A percentile compares a stretch with the other conserved stretches of the same genome.
These are phyloP conservation scores for Populus alba DNA, from an alignment of 345 rosid species.

Conservation along the genomic window DNA sequence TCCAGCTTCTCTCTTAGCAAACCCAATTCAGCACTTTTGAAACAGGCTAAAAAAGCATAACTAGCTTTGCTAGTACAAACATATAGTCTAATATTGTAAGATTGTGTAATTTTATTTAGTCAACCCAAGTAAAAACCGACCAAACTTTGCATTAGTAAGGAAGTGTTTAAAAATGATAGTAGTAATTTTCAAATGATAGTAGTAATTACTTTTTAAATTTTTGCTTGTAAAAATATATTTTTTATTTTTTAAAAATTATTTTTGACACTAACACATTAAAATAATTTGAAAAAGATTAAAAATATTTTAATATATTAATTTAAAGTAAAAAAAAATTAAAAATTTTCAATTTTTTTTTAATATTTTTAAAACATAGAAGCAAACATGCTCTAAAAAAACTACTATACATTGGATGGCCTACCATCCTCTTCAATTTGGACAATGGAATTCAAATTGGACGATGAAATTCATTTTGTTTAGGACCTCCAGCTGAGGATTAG, in stretches of 20 bases:
- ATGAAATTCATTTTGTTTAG: not conserved
- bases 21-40: slow-evolving; percentile 9
- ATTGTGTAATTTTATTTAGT: not conserved
- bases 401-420: not conserved
- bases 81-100: not conserved
- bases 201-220: too few species aligned
- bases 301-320: too few species aligned
- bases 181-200: too few species aligned
- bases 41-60: slow-evolving; percentile 2
- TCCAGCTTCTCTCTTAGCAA: slow-evolving; percentile 3
- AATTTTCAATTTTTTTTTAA: too few species aligned
- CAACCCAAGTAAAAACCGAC: not conserved
- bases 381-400: not conserved
- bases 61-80: not conserved
- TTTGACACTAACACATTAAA: rapidly evolving
- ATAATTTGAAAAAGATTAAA: too few species aligned
- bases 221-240: too few species aligned
- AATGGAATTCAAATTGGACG: not conserved
- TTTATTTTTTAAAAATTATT: too few species aligned
- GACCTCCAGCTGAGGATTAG: not conserved
- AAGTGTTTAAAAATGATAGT: too few species aligned
- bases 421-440: not conserved
- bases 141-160: not conserved
- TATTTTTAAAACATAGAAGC: too few species aligned
- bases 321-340: too few species aligned